A percentile compares a stretch with the other conserved stretches of the same genome.
Conservation (phyloP, 2,329 filamentous ascomycete genomes). For the Sporothrix sp. region DNA sequence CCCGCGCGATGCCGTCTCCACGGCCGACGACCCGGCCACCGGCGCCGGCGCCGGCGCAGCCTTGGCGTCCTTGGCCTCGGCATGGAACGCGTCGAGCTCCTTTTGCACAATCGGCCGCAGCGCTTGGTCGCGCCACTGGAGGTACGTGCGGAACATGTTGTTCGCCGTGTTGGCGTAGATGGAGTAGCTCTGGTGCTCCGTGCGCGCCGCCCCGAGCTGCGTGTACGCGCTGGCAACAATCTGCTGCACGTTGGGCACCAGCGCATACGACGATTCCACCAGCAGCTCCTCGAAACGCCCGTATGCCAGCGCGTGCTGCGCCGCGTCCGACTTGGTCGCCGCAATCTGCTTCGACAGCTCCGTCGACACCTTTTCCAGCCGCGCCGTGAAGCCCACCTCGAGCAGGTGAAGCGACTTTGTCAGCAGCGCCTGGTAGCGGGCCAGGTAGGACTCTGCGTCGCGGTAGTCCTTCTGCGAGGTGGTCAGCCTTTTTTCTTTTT, state of each 20-base stretch:
- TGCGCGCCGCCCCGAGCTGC: constrained; percentile 36
- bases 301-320: constrained; percentile 49
- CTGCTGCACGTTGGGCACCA: constrained; percentile 47
- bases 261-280: constrained; percentile 41
- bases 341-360: constrained; percentile 47
- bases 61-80: constrained; percentile 35
- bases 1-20: constrained; percentile 47
- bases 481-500: neutral
- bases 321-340: constrained; percentile 47
- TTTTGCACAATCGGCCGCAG: constrained; percentile 43
- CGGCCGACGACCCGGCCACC: constrained; percentile 18
- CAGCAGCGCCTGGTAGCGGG: constrained; percentile 75
- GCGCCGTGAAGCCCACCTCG: constrained; percentile 45
- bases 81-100: constrained; percentile 45
- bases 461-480: constrained; percentile 60
- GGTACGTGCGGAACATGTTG: constrained; percentile 46
- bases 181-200: constrained; percentile 35
- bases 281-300: constrained; percentile 51
- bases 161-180: constrained; percentile 45
- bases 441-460: constrained; percentile 78
- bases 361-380: constrained; percentile 42
- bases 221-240: constrained; percentile 44
- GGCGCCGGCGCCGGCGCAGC: constrained; percentile 6
- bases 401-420: constrained; percentile 54
- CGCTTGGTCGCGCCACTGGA: constrained; percentile 43